A percentile compares a stretch with the other conserved stretches of the same genome.
Conservation (phyloP, 208 protist species). For the Crithidia mellificae region DNA sequence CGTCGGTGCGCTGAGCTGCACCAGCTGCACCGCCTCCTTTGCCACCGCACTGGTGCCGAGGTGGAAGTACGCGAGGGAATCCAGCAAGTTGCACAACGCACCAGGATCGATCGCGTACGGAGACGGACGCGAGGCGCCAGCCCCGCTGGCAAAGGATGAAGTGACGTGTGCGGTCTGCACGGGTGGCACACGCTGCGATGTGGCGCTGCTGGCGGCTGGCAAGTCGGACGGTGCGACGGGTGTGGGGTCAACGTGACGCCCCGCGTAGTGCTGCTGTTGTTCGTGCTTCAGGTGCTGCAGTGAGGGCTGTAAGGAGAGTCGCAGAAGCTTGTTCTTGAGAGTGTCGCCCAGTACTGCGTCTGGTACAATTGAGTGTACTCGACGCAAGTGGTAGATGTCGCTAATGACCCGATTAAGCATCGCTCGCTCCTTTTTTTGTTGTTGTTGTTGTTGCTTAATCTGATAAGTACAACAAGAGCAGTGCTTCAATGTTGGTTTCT, state of each 20-base stretch:
- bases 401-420: slow-evolving; percentile 73
- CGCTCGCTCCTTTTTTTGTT: no score
- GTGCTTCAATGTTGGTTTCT: no score
- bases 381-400: slow-evolving; percentile 73
- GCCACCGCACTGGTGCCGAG: slow-evolving; percentile 58
- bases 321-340: slow-evolving; percentile 69
- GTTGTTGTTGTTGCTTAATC: no score
- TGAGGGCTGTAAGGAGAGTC: slow-evolving; percentile 66
- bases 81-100: slow-evolving; percentile 61
- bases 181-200: background rate
- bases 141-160: background rate
- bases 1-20: slow-evolving; percentile 43
- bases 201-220: background rate
- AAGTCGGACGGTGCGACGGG: background rate
- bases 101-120: slow-evolving; percentile 43
- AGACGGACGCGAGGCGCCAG: background rate
- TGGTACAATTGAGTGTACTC: slow-evolving; percentile 65
- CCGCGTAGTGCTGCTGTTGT: slow-evolving; percentile 10
- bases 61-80: slow-evolving; percentile 81
- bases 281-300: slow-evolving; percentile 37
- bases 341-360: slow-evolving; percentile 64
- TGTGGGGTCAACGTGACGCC: background rate
- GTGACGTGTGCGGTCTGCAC: background rate
- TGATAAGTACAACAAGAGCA: no score
- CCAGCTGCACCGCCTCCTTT: slow-evolving; percentile 57